These are phyloP conservation scores for Mycena amicta DNA, from an alignment of 768 basidiomycete species.

Conservation along the genomic window DNA sequence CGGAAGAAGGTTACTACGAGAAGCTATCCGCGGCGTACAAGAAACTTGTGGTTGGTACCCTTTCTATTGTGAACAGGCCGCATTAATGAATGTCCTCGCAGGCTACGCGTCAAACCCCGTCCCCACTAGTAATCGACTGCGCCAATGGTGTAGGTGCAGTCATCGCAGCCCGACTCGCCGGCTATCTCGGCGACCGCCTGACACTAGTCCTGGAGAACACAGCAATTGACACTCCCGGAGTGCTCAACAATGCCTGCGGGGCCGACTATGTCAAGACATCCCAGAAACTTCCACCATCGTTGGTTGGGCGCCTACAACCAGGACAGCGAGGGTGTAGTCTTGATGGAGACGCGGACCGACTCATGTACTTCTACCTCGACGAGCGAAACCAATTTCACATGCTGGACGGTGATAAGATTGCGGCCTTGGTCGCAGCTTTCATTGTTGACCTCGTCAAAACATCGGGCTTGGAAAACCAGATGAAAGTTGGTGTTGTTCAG, in stretches of 20 bases:
- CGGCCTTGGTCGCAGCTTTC: slow-evolving; percentile 89
- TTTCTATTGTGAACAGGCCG: too few relatives aligned
- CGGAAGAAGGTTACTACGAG: slow-evolving; percentile 78
- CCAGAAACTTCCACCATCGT: slow-evolving; percentile 82
- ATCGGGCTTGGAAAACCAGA: slow-evolving; percentile 73
- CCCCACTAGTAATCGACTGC: slow-evolving; percentile 85
- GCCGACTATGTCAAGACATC: slow-evolving; percentile 97
- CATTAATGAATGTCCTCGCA: too few relatives aligned
- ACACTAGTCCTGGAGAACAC: slow-evolving; percentile 72
- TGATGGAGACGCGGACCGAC: slow-evolving; percentile 95
- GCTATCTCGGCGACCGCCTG: slow-evolving; percentile 62
- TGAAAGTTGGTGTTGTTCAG: slow-evolving; percentile 94
- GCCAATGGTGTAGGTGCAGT: slow-evolving; percentile 96
- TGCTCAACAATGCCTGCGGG: slow-evolving; percentile 86
- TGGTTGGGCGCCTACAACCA: slow-evolving; percentile 61
- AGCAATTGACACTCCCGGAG: slow-evolving; percentile 61
- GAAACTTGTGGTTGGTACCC: slow-evolving; percentile 84
- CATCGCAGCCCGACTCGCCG: slow-evolving; percentile 62
- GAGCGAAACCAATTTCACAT: slow-evolving; percentile 78
- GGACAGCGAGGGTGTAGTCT: slow-evolving; percentile 89
- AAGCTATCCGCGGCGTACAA: slow-evolving; percentile 86
- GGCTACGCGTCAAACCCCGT: slow-evolving; percentile 58
- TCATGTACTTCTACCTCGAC: slow-evolving; percentile 94
- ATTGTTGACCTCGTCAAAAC: slow-evolving; percentile 87
- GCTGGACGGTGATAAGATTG: slow-evolving; percentile 98